Base-by-base conservation (phyloP, 345 rosid species). In the Lenwebbia sp. region DNA sequence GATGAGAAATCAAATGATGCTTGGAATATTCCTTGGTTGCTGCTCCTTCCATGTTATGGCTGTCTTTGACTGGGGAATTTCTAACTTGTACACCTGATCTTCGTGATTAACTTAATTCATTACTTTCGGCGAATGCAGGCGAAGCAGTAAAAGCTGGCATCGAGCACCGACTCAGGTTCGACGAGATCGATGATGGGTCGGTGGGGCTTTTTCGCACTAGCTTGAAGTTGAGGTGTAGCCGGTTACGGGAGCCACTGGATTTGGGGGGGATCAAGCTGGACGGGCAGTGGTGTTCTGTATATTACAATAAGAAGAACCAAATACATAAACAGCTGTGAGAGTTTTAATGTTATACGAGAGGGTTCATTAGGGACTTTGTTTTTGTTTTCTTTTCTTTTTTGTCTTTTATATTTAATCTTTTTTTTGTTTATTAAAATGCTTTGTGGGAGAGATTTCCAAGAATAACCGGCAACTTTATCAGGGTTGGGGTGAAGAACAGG, bases 111-210 rank as follows among this genome's bases (percentile, higher is more conserved):
- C 6, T 26, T 22, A 22, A 60, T 10, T 10, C 11, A 1, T 22
- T 21, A 23, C 75, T 82, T 85, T 74, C 52, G 33, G 47, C 10
- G 11, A 30, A 37, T 76, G 26, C 91, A 90, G 91, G 85, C 91
- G 49, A 90, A 90, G 87, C 91, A 90, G 88, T 90, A 82, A 90
- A 82, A 90, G 82, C 74, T 70, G 51, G 87, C 54, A 28, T 58
- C 5, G 87, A 70, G 81, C 47, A 5, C 81, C 13, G 0, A 13
- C 47, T 70, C 13, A 7, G 47, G 47, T 19, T 37, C 26, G 7
- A 37, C 47, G 13, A 37, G 47, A 70, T 70, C 26, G 81, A 70
- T 10, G 81, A 37, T 37, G 47, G 47, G 81, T 70, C 4, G 25
- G 60, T 23, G 60, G n/a, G 50, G 83, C 57, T 44, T 22, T 22